These are phyloP conservation scores for Agaricus subrufescens DNA, from an alignment of 768 basidiomycete species.

Conservation along the genomic window DNA sequence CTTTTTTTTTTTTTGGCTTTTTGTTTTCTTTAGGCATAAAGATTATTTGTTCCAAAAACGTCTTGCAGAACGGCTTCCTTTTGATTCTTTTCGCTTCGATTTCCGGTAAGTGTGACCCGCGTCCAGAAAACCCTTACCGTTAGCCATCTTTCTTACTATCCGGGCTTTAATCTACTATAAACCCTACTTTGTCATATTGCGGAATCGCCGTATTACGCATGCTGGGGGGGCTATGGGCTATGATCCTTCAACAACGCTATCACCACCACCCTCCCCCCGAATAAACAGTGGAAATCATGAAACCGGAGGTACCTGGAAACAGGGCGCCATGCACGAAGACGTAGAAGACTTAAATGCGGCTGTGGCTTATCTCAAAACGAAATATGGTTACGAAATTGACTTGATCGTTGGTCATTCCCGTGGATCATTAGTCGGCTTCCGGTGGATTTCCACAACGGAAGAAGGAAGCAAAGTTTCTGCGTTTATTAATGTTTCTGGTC, in stretches of 20 bases:
- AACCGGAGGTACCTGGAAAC: constrained; percentile 60
- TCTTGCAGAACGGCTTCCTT: constrained; percentile 56
- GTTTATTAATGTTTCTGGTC: constrained; percentile 71
- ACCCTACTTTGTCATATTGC: too few species aligned
- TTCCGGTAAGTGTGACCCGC: constrained; percentile 56
- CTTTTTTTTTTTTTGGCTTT: not conserved
- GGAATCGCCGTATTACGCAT: too few species aligned
- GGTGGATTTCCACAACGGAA: constrained; percentile 63
- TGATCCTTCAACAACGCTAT: not conserved
- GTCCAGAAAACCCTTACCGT: not conserved
- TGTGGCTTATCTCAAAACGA: constrained; percentile 51
- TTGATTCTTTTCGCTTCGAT: constrained; percentile 85
- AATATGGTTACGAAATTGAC: constrained; percentile 65
- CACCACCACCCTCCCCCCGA: too few species aligned
- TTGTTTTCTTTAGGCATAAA: constrained; percentile 57
- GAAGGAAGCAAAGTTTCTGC: constrained; percentile 52
- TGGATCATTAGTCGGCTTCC: constrained; percentile 61
- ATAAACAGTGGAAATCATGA: constrained; percentile 58
- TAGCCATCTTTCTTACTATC: too few species aligned
- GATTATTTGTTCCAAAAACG: constrained; percentile 80
- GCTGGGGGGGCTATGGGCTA: too few species aligned
- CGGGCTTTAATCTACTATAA: too few species aligned
- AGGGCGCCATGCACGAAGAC: constrained; percentile 57
- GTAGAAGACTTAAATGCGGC: constrained; percentile 63
- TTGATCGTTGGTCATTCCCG: constrained; percentile 77